Evolutionary conservation across 2,329 filamentous ascomycete genomes (phyloP), one percentile per base, ranked within the genome.

Genomic region (Aspergillus quadricinctus): DNA sequence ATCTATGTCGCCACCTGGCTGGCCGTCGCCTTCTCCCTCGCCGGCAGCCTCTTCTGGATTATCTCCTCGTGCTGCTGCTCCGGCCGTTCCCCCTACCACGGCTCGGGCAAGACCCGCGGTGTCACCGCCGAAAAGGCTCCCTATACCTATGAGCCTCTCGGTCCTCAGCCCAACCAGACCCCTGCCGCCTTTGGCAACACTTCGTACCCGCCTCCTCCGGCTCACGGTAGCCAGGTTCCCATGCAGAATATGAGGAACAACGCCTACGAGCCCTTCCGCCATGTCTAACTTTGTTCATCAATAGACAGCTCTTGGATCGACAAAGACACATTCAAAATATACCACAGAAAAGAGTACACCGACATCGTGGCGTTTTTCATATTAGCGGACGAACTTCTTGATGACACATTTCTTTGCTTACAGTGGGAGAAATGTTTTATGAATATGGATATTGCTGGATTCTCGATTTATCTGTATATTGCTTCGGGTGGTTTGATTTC

Each of bases 51-150:
- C 70, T 97, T 97, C 87, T 97, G 94, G 93, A 78, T 92, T 69
- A 85, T 95, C 73, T 90, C 87, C 74, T 83, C 89, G 68, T 97
- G 93, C 87, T 97, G 92, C 85, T 96, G 92, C 81, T 86, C 83
- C 65, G 90, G 90, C 49, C 80, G 81, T 65, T 80, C 76, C 54
- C 76, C 78, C 28, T 78, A 78, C 53, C 71, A 77, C 67, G 76
- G 78, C 60, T 65, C 69, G 48, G 59, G 63, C 35, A 67, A 68
- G 52, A 67, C 69, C n/a, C 65, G 74, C 9, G 75, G 76, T 49
- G 61, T 82, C 55, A 75, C 74, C 41, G 81, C 81, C 31, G 82
- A 85, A 69, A 85, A 85, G 79, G 80, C 82, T 0, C 82, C 82
- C 0, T 83, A 84, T 68, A 83, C 80, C 3, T 86, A 86, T 63